Evolutionary conservation across 2,329 filamentous ascomycete genomes (phyloP).

Genomic region (Coniochaeta ligniaria): DNA sequence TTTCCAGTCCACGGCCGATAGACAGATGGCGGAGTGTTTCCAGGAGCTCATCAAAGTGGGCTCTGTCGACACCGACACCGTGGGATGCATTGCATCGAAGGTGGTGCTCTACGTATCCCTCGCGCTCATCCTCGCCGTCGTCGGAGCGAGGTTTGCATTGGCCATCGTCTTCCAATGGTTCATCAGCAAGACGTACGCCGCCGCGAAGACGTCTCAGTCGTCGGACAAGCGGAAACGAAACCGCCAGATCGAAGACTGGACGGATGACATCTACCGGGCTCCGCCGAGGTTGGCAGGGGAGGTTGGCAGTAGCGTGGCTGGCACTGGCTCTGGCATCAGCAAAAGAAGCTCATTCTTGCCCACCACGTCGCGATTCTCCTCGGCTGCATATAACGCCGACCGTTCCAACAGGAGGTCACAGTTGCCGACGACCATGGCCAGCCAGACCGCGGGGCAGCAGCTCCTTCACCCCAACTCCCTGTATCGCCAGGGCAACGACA

Average conservation of each 20-base stretch:
- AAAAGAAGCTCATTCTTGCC: conserved; percentile 84
- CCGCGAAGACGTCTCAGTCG: conserved; percentile 75
- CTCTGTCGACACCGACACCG: conserved; percentile 88
- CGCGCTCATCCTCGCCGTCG: conserved; percentile 85
- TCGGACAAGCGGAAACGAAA: conserved; percentile 77
- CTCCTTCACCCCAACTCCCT: conserved; percentile 64
- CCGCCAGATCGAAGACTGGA: conserved; percentile 95
- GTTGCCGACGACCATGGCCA: conserved; percentile 89
- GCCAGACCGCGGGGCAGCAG: conserved; percentile 68
- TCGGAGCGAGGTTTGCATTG: conserved; percentile 77
- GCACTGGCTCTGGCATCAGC: conserved; percentile 56
- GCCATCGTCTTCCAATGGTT: conserved; percentile 97
- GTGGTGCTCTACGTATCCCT: conserved; percentile 94
- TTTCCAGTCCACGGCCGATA: conserved; percentile 73
- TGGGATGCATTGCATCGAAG: conserved; percentile 95
- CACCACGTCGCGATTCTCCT: conserved; percentile 91
- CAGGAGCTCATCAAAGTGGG: conserved; percentile 94
- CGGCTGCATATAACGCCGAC: conserved; percentile 77
- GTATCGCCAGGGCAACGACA: conserved; percentile 62
- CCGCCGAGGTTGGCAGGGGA: conserved; percentile 75
- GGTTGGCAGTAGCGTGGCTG: conserved; percentile 54
- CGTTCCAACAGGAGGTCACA: conserved; percentile 39
- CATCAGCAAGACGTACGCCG: conserved; percentile 76
- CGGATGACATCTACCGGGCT: conserved; percentile 91
- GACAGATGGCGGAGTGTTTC: conserved; percentile 77